Evolutionary conservation across 2,329 filamentous ascomycete species (phyloP).

Genomic region (Fusarium temperatum): DNA sequence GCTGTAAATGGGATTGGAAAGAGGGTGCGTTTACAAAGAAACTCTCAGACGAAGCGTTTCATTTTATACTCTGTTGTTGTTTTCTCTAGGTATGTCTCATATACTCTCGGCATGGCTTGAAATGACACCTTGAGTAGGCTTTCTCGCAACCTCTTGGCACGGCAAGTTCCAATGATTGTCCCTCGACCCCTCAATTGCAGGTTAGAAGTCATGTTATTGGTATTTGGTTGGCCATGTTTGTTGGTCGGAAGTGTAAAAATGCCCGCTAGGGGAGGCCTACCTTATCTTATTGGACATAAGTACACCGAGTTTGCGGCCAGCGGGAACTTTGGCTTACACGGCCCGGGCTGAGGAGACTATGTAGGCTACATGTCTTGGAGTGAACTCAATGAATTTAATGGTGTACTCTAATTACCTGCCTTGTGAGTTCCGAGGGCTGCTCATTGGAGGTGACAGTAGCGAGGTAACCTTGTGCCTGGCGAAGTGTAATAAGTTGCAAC

Average conservation of each 20-base stretch:
- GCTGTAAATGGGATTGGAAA: neutral
- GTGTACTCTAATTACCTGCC: slow-evolving; percentile 10
- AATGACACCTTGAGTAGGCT: slow-evolving; percentile 1
- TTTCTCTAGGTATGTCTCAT: neutral
- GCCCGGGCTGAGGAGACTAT: neutral
- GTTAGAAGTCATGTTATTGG: slow-evolving; percentile 8
- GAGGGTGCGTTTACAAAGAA: neutral
- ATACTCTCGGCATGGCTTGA: neutral
- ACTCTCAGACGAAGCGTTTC: neutral
- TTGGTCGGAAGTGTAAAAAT: slow-evolving; percentile 35
- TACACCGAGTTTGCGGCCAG: neutral
- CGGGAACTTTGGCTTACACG: slow-evolving; percentile 8
- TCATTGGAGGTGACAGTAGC: slow-evolving; percentile 12
- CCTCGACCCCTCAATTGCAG: slow-evolving; percentile 11
- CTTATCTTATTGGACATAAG: slow-evolving; percentile 12
- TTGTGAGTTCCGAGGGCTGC: neutral
- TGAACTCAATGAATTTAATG: slow-evolving; percentile 4
- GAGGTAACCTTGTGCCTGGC: slow-evolving; percentile 7
- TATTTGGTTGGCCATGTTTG: slow-evolving; percentile 19
- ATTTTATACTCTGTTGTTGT: slow-evolving; percentile 16
- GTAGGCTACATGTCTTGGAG: neutral
- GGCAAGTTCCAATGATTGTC: slow-evolving; percentile 17
- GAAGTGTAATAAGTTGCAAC: slow-evolving; percentile 17
- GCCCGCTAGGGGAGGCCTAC: slow-evolving; percentile 28
- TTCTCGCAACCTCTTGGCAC: neutral